Evolutionary conservation across 2,329 filamentous ascomycete genomes (phyloP).

Genomic region (Colletotrichum higginsianum): DNA sequence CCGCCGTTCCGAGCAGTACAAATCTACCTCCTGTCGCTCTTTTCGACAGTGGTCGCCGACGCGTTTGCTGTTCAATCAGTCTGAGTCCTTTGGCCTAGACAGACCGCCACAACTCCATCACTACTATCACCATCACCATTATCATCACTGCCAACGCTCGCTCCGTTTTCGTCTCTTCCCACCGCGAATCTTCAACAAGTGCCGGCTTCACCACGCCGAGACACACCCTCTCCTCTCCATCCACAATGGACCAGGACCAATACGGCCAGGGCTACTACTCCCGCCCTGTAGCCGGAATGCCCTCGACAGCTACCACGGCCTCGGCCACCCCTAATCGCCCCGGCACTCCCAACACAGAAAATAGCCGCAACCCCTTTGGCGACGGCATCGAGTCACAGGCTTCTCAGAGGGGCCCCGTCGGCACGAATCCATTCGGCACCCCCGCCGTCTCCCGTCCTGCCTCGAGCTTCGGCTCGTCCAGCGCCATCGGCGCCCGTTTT

Average conservation of each 20-base stretch:
- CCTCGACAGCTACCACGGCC: conserved; percentile 56
- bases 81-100: not conserved
- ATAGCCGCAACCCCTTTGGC: conserved; percentile 57
- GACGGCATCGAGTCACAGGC: conserved; percentile 56
- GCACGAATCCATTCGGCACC: conserved; percentile 63
- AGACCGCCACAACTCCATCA: not conserved
- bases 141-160: not conserved
- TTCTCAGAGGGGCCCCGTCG: conserved; percentile 49
- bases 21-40: conserved; percentile 23
- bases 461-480: conserved; percentile 64
- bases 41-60: not conserved
- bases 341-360: conserved; percentile 60
- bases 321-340: conserved; percentile 57
- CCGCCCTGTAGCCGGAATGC: conserved; percentile 48
- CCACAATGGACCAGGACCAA: conserved; percentile 50
- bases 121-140: too few relatives aligned
- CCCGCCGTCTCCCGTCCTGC: conserved; percentile 61
- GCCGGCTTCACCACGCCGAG: conserved; percentile 12
- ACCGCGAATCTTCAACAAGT: not conserved
- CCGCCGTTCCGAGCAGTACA: conserved; percentile 12
- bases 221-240: conserved; percentile 15
- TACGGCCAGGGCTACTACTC: conserved; percentile 47
- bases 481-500: conserved; percentile 53
- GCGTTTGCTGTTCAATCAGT: not conserved
- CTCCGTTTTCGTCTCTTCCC: conserved; percentile 5